A percentile compares a stretch with the other conserved stretches of the same genome.
phyloP scores from a whole-genome alignment of 345 rosid species.

The Heritiera fomes region DNA sequence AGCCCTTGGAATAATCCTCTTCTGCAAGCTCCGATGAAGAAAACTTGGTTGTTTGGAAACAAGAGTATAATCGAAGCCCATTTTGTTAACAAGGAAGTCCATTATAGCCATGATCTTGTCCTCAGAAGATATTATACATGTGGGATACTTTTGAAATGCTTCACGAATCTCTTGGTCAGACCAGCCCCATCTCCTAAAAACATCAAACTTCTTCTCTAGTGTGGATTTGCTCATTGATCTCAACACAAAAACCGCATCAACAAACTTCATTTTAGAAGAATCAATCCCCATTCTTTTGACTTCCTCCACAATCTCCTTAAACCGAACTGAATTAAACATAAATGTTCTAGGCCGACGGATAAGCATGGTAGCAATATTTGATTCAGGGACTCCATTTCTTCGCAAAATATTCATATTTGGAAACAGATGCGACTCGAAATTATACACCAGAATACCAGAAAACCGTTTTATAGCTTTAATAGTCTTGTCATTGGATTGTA shows the following conservation, averaged over 20 bases:
- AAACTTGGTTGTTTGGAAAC: too few relatives aligned
- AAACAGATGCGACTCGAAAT: neutral
- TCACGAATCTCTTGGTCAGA: constrained; percentile 19
- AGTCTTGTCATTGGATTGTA: constrained; percentile 16
- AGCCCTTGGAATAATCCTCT: neutral
- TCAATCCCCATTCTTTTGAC: constrained; percentile 28
- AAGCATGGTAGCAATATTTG: neutral
- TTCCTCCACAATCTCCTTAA: constrained; percentile 22
- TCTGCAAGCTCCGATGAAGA: too few relatives aligned
- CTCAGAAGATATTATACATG: neutral
- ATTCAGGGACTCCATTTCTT: constrained; percentile 28
- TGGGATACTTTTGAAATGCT: constrained; percentile 18
- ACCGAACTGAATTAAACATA: neutral
- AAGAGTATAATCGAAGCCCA: too few relatives aligned
- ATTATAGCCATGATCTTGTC: too few relatives aligned
- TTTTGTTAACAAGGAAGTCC: too few relatives aligned
- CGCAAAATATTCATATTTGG: constrained; percentile 14
- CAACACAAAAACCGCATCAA: neutral
- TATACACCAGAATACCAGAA: neutral
- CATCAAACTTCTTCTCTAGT: constrained; percentile 26
- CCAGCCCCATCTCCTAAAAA: constrained; percentile 26
- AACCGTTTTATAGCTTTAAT: neutral
- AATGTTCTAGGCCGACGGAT: neutral
- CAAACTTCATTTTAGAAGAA: constrained; percentile 19
- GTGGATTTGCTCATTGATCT: constrained; percentile 20